A percentile compares a stretch with the other conserved stretches of the same genome.
phyloP scores from a whole-genome alignment of 169 alveolate species.

The Cryptosporidium sp. region DNA sequence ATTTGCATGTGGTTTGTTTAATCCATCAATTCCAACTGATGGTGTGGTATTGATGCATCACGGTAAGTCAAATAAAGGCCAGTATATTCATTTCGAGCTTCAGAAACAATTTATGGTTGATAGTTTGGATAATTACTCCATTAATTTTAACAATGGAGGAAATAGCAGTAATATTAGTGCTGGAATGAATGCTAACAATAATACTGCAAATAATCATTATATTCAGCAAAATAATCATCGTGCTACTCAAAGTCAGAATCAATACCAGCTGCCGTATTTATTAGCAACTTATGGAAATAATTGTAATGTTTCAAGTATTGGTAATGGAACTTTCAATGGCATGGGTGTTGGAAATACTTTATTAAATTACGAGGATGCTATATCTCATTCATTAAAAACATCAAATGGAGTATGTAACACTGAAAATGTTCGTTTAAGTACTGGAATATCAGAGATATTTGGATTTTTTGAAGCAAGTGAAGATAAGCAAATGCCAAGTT shows the following conservation, averaged over 20 bases:
- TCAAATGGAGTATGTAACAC: not conserved
- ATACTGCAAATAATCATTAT: not conserved
- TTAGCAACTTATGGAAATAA: not conserved
- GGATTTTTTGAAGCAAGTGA: conserved; percentile 26
- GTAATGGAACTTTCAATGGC: not conserved
- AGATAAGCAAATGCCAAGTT: conserved; percentile 34
- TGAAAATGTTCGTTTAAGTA: conserved; percentile 1
- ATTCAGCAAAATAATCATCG: not conserved
- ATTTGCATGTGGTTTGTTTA: conserved; percentile 70
- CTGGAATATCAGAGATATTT: not conserved
- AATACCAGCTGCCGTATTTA: not conserved
- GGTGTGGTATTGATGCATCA: conserved; percentile 36
- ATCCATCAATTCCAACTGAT: conserved; percentile 73
- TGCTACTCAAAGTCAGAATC: not conserved
- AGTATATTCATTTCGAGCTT: conserved; percentile 1
- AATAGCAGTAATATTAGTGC: not conserved
- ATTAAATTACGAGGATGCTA: not conserved
- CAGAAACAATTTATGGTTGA: not conserved
- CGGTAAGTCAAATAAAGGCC: conserved; percentile 1
- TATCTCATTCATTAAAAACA: not conserved
- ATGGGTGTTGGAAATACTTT: not conserved
- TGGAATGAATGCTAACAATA: not conserved
- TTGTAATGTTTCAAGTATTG: not conserved
- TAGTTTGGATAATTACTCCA: not conserved
- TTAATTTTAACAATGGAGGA: not conserved